Base-by-base conservation (phyloP, 192 early-diverging fungal species). In the Ramicandelaber brevisporus region DNA sequence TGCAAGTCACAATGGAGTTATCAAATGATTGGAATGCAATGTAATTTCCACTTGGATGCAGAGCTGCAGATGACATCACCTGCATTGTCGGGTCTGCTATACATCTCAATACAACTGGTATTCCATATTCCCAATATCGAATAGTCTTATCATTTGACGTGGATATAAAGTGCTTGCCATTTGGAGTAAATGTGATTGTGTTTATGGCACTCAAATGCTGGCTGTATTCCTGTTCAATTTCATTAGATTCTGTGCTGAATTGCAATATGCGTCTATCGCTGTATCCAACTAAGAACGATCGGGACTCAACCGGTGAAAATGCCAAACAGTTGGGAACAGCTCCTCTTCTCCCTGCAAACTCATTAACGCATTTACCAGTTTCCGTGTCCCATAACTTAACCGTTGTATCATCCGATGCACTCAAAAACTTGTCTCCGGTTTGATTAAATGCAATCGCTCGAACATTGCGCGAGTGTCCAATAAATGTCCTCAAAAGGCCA, bases 301-400 rank as follows among this genome's bases (percentile, higher is more conserved):
- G 58, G 23, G 86, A 75, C 33, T 93, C 62, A 23, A 79, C 78
- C 1, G 93, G 93, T 38, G 92, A 78, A 55, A 92, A 93, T 37
- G 60, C 72, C 6, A 85, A 72, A 26, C 81, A 83, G 40, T 84
- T 74, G 16, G 89, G 89, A 1, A 78, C 66, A 26, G 69, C 67
- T 17, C 77, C 67, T 8, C n/a, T n/a, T n/a, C 16, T 18, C 1
- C 75, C 77, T 1, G 65, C 62, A 37, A 78, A 84, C 6, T 57
- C 39, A 3, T 62, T 63, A 12, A 78, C 69, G 36, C 84, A 89
- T 51, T 82, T 47, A 10, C 89, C 87, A 3, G 93, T 98, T 38
- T 98, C 93, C 0, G 89, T 93, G 40, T 98, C 93, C 93, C 93
- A 98, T 16, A 89, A 48, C 46, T 98, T 98, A 14, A 90, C 70